Conservation (phyloP, 805 yeast species). For the Starmerella ratchasimensis region DNA sequence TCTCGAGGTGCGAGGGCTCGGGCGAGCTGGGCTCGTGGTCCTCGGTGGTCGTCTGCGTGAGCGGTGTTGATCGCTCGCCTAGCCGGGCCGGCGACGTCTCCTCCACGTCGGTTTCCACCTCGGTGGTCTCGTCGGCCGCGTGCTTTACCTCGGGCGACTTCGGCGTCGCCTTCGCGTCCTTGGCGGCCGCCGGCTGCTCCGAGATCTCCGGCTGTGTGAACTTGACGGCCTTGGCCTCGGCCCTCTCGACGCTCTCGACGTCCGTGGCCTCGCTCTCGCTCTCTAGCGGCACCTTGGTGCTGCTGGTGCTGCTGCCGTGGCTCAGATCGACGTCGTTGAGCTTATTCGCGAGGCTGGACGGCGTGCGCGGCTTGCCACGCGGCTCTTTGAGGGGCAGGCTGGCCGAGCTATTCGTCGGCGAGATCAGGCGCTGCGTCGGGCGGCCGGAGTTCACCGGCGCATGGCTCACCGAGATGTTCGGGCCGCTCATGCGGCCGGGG, state of each 20-base stretch:
- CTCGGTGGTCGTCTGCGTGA: too few relatives aligned
- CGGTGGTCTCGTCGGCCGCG: not conserved
- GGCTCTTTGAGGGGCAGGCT: conserved; percentile 6
- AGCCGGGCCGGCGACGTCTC: not conserved
- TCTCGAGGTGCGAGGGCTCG: too few relatives aligned
- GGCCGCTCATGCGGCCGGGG: not conserved
- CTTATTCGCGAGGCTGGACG: conserved; percentile 1
- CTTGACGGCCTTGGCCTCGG: not conserved
- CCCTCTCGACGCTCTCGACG: too few relatives aligned
- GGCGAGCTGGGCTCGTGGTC: too few relatives aligned
- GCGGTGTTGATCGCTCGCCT: not conserved
- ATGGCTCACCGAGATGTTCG: conserved; percentile 12
- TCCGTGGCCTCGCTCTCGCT: too few relatives aligned
- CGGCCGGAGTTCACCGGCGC: conserved; percentile 17
- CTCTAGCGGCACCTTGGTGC: too few relatives aligned
- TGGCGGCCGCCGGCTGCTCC: too few relatives aligned
- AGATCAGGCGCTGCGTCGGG: conserved; percentile 15
- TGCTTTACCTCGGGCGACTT: too few relatives aligned
- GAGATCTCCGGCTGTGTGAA: too few relatives aligned
- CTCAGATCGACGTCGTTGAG: conserved; percentile 13
- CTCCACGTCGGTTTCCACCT: not conserved
- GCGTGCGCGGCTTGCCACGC: not conserved
- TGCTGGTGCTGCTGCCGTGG: too few relatives aligned
- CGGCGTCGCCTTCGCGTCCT: too few relatives aligned
- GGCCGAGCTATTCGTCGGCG: conserved; percentile 13